A percentile compares a stretch with the other conserved stretches of the same genome.
Conservation (phyloP, 441 rosid genomes). For the Capsella rubella region DNA sequence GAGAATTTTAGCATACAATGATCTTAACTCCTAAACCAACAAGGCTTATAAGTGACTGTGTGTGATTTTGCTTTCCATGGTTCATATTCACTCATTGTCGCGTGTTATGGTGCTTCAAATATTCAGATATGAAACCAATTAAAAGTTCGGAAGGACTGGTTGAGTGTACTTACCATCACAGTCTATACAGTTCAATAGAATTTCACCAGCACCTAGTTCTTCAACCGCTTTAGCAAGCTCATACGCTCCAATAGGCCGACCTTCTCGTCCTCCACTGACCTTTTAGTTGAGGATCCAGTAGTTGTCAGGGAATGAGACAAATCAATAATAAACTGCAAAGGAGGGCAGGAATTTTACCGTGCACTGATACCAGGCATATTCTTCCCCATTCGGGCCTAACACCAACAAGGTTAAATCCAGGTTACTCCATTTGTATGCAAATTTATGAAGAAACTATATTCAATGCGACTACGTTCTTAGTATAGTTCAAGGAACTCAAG, state of each 20-base stretch:
- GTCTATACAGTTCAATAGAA: constrained; percentile 91
- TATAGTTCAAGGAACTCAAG: constrained; percentile 12
- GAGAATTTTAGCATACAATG: not conserved
- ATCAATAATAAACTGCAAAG: constrained; percentile 6
- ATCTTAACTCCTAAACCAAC: not conserved
- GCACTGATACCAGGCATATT: constrained; percentile 99
- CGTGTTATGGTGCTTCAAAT: not conserved
- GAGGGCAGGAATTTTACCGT: constrained; percentile 61
- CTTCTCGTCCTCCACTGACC: constrained; percentile 98
- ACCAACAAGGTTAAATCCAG: constrained; percentile 36
- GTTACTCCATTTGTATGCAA: constrained; percentile 18
- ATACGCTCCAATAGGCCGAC: constrained; percentile 94
- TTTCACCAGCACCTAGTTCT: constrained; percentile 97
- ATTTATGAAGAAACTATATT: constrained; percentile 7
- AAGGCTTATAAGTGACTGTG: not conserved
- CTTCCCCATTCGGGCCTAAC: constrained; percentile 93
- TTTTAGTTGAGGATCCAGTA: constrained; percentile 42
- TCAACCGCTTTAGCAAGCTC: constrained; percentile 98
- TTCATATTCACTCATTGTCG: not conserved
- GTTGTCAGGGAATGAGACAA: constrained; percentile 19
- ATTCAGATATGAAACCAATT: constrained; percentile 4
- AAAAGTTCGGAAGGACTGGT: not conserved
- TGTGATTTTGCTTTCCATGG: constrained; percentile 1
- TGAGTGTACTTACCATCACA: constrained; percentile 66
- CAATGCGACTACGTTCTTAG: not conserved